These are phyloP conservation scores for Ophioceras dolichostomum DNA, from an alignment of 2,329 filamentous ascomycete genomes.

Conservation along the genomic window DNA sequence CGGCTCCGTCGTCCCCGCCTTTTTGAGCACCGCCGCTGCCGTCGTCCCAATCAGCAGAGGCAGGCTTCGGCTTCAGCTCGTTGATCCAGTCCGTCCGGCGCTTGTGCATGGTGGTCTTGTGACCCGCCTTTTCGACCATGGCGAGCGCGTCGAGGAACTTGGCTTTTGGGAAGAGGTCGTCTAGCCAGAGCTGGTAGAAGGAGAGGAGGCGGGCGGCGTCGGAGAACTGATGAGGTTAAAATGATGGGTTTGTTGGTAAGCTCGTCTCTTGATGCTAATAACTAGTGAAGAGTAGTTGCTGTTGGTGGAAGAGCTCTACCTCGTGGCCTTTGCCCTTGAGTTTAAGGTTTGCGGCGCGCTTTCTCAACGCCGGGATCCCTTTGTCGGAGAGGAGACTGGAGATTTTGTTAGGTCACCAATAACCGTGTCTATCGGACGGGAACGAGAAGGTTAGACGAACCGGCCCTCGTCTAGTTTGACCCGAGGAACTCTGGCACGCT, in stretches of 20 bases:
- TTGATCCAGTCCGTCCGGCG: slow-evolving; percentile 77
- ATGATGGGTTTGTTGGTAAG: too few species aligned
- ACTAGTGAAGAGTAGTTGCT: not conserved
- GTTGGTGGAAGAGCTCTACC: slow-evolving; percentile 27
- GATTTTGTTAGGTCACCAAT: not conserved
- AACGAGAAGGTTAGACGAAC: slow-evolving; percentile 24
- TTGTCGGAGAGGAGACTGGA: slow-evolving; percentile 64
- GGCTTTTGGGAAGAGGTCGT: slow-evolving; percentile 89
- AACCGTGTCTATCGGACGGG: not conserved
- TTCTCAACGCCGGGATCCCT: slow-evolving; percentile 73
- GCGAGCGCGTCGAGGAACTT: slow-evolving; percentile 80
- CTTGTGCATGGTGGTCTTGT: slow-evolving; percentile 64
- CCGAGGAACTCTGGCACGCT: slow-evolving; percentile 56
- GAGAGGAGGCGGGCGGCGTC: slow-evolving; percentile 73
- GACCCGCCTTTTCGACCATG: slow-evolving; percentile 90
- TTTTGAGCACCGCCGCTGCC: slow-evolving; percentile 18
- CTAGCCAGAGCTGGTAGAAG: slow-evolving; percentile 93
- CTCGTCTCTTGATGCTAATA: not conserved
- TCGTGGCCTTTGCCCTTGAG: slow-evolving; percentile 94
- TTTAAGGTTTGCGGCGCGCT: slow-evolving; percentile 56
- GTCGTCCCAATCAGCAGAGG: slow-evolving; percentile 17
- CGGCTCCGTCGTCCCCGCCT: slow-evolving; percentile 8
- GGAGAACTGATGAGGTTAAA: slow-evolving; percentile 52
- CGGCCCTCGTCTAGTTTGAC: slow-evolving; percentile 80
- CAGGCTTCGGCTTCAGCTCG: slow-evolving; percentile 47